Base-by-base conservation (phyloP, 2,329 filamentous ascomycete species). In the Capronia americana region DNA sequence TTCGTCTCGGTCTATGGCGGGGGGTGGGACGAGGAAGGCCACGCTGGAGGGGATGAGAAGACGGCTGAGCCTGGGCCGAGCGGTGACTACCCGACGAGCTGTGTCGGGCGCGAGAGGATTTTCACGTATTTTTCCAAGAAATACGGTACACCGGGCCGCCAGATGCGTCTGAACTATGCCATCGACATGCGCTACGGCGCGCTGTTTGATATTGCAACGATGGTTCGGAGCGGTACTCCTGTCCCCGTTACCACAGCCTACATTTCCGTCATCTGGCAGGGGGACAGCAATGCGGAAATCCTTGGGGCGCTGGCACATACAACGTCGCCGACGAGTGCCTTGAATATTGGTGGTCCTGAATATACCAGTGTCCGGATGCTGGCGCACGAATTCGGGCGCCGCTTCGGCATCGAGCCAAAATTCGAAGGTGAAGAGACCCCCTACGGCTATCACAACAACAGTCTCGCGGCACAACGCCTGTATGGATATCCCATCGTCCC, bases 61-160 rank as follows among this genome's bases (percentile, higher is more conserved):
- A 28, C 26, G 26, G 26, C 26, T 28, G 26, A 28, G 46, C 6
- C 46, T 5, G 46, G 46, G 6, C 46, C 46, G 10, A n/a, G n/a
- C 46, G 46, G 46, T n/a, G 46, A 50, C n/a, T 50, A 50, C 14
- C 46, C 46, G 10, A 14, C 46, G 10, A 50, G 46, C 46, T 50
- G 46, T n/a, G 46, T 50, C 46, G 46, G 46, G 46, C 46, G 46
- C 10, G 46, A 50, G 46, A n/a, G 46, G 46, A 50, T 50, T 2
- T 50, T 50, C 46, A 50, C 46, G n/a, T 50, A 50, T 50, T 50
- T 50, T 23, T 50, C 46, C 46, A 50, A 50, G 46, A 50, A 50
- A 50, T 50, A 50, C 46, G 46, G 46, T 8, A 50, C 46, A 5
- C 46, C 46, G 10, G 46, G 46, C 46, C 46, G 46, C n/a, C 46